A percentile compares a stretch with the other conserved stretches of the same genome.
Conservation (phyloP, 306 rosid species). For the Prosopis cineraria region DNA sequence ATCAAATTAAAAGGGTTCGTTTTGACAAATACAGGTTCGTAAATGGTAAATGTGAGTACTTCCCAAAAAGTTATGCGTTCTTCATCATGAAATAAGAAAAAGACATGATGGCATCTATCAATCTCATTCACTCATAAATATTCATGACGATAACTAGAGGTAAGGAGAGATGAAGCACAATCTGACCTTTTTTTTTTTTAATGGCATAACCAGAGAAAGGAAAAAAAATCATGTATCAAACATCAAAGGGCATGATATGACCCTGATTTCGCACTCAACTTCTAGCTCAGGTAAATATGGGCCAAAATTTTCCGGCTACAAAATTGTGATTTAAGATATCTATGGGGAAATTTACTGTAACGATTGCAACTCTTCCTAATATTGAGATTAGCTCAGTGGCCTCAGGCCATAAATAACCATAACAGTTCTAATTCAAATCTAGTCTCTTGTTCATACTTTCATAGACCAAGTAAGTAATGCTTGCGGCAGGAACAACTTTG, state of each 20-base stretch:
- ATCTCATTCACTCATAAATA: background rate
- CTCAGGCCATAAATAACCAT: constrained; percentile 20
- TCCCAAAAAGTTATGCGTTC: background rate
- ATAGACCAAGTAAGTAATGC: constrained; percentile 60
- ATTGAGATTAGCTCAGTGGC: constrained; percentile 39
- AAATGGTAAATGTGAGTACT: background rate
- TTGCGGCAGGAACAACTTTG: constrained; percentile 65
- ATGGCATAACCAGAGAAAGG: background rate
- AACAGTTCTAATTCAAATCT: constrained; percentile 44
- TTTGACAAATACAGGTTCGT: background rate
- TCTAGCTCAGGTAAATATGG: constrained; percentile 51
- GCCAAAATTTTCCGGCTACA: constrained; percentile 63
- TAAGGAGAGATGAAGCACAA: background rate
- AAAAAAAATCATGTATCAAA: background rate
- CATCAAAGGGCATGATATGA: constrained; percentile 36
- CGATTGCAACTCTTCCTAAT: constrained; percentile 32
- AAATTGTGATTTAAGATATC: constrained; percentile 52
- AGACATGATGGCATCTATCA: background rate
- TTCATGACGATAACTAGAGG: background rate
- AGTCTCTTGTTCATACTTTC: constrained; percentile 55
- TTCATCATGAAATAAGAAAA: background rate
- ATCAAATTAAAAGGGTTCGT: background rate
- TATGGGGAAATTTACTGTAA: constrained; percentile 48
- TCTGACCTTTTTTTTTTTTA: background rate
- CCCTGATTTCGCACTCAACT: constrained; percentile 48